Conservation (phyloP, 2,329 filamentous ascomycete species). For the Diaporthe citrichinensis region DNA sequence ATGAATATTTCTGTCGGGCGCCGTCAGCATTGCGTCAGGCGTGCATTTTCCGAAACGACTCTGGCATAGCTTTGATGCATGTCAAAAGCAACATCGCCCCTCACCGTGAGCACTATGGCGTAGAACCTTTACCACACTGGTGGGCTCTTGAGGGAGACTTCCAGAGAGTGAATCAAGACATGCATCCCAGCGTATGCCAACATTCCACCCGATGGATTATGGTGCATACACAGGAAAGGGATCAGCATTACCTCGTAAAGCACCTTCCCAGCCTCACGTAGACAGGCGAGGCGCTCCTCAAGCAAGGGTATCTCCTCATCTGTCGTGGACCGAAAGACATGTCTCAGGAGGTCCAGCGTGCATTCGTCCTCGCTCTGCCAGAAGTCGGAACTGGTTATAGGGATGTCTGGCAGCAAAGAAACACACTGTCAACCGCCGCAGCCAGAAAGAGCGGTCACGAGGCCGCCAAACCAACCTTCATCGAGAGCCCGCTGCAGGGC, state of each 20-base stretch:
- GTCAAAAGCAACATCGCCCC: not conserved
- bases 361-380: slow-evolving; percentile 86
- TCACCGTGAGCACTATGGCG: not conserved
- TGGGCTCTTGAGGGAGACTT: not conserved
- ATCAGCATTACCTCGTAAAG: slow-evolving; percentile 76
- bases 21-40: slow-evolving; percentile 41
- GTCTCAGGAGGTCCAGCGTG: slow-evolving; percentile 78
- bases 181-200: not conserved
- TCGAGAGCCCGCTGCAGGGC: slow-evolving; percentile 88
- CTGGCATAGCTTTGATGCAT: not conserved
- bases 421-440: slow-evolving; percentile 30
- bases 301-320: slow-evolving; percentile 90
- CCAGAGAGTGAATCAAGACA: not conserved
- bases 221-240: not conserved
- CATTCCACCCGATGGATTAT: not conserved
- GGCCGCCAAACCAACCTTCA: slow-evolving; percentile 71
- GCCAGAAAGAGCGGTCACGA: slow-evolving; percentile 39
- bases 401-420: slow-evolving; percentile 70
- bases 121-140: not conserved
- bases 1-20: slow-evolving; percentile 76
- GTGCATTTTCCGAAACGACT: slow-evolving; percentile 24
- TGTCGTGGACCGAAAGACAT: slow-evolving; percentile 89
- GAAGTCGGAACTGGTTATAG: slow-evolving; percentile 89
- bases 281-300: slow-evolving; percentile 80
- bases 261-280: slow-evolving; percentile 86